These are phyloP conservation scores for Thymus quinquecostatus DNA, from an alignment of 257 asterid species.

Conservation along the genomic window DNA sequence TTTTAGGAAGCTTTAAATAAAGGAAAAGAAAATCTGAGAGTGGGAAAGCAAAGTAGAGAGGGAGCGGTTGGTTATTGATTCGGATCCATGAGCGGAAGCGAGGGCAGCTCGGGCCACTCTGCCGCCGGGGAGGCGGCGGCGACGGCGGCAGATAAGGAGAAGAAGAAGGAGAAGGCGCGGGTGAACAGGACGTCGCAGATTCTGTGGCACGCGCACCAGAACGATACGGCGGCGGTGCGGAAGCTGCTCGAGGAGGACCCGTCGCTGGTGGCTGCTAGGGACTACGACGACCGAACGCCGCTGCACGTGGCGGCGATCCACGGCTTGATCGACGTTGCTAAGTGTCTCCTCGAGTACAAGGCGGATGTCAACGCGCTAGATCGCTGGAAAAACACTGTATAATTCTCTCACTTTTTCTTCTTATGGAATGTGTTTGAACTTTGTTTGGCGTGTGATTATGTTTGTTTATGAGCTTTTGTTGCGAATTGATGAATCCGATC, in stretches of 20 bases:
- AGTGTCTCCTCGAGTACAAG: conserved; percentile 73
- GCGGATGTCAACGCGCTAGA: conserved; percentile 99
- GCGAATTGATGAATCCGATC: conserved; percentile 5
- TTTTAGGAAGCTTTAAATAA: background rate
- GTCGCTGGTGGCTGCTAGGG: conserved; percentile 75
- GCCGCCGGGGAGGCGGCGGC: conserved; percentile 50
- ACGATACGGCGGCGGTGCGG: conserved; percentile 75
- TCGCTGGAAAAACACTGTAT: conserved; percentile 98
- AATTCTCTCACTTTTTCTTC: background rate
- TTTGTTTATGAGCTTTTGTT: conserved; percentile 12
- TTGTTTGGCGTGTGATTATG: conserved; percentile 5
- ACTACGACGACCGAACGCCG: conserved; percentile 92
- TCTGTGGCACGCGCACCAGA: conserved; percentile 98
- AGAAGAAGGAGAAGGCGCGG: conserved; percentile 86
- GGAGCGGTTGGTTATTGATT: conserved; percentile 18
- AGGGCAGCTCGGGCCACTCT: conserved; percentile 68
- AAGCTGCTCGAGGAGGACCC: conserved; percentile 97
- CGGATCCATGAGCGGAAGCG: conserved; percentile 81
- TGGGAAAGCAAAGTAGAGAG: background rate
- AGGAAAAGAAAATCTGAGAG: background rate
- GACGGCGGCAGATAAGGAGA: conserved; percentile 43
- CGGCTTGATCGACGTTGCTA: conserved; percentile 94
- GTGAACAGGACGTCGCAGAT: conserved; percentile 85
- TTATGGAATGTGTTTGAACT: background rate
- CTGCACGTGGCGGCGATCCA: conserved; percentile 97